phyloP scores from a whole-genome alignment of 176 grass and related monocot species.

The Carex parvula region DNA sequence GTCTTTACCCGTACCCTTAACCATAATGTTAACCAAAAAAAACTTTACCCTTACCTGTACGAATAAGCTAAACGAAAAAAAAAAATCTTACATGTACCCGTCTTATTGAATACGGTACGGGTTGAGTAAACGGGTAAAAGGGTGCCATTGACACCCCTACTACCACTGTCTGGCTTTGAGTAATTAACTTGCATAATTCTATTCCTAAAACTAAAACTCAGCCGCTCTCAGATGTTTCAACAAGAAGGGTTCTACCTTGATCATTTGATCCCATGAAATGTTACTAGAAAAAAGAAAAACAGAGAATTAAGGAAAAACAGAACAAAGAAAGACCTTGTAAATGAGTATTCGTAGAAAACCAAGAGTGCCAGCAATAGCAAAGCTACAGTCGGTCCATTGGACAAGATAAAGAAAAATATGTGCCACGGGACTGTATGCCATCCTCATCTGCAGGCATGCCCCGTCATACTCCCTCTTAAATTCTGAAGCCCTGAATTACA shows the following conservation, averaged over 20 bases:
- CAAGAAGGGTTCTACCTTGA: background rate
- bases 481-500: constrained; percentile 59
- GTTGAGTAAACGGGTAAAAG: too few species aligned
- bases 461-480: constrained; percentile 66
- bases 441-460: constrained; percentile 79
- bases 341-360: constrained; percentile 70
- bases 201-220: background rate
- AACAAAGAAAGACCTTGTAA: constrained; percentile 50
- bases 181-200: background rate
- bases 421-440: constrained; percentile 60
- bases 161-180: background rate
- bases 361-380: constrained; percentile 62
- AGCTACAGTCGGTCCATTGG: constrained; percentile 77
- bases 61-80: too few species aligned
- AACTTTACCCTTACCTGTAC: too few species aligned
- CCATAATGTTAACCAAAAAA: too few species aligned
- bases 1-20: too few species aligned
- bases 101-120: too few species aligned
- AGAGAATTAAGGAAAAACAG: background rate
- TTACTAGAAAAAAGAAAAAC: background rate
- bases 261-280: background rate
- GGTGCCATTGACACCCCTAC: too few species aligned
- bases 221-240: background rate
- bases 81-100: too few species aligned
- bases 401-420: constrained; percentile 81